A percentile compares a stretch with the other conserved stretches of the same genome.
Conservation (phyloP, 2,329 filamentous ascomycete genomes). For the Alternaria gaisen region DNA sequence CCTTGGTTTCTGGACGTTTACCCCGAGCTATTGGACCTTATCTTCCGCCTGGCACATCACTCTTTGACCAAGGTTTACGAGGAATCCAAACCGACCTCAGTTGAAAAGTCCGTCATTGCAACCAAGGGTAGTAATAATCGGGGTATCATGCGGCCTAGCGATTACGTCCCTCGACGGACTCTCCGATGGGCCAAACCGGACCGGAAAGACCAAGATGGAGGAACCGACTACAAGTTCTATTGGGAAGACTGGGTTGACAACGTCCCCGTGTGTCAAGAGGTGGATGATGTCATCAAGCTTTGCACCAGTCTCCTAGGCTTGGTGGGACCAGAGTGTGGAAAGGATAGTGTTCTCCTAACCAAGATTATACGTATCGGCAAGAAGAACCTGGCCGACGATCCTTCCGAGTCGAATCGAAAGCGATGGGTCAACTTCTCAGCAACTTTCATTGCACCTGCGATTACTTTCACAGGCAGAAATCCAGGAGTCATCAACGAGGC, state of each 20-base stretch:
- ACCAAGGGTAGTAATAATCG: slow-evolving; percentile 56
- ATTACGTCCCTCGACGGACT: slow-evolving; percentile 69
- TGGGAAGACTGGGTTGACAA: slow-evolving; percentile 98
- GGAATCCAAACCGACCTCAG: slow-evolving; percentile 58
- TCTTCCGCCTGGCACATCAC: slow-evolving; percentile 86
- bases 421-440: slow-evolving; percentile 89
- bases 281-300: slow-evolving; percentile 89
- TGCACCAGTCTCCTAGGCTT: slow-evolving; percentile 85
- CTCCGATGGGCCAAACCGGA: slow-evolving; percentile 88
- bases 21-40: slow-evolving; percentile 78
- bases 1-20: slow-evolving; percentile 90
- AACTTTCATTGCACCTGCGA: slow-evolving; percentile 82
- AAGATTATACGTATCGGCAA: slow-evolving; percentile 88
- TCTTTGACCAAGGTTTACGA: slow-evolving; percentile 80
- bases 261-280: slow-evolving; percentile 85
- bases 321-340: slow-evolving; percentile 88
- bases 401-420: slow-evolving; percentile 72
- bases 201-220: slow-evolving; percentile 75
- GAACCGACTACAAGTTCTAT: slow-evolving; percentile 87
- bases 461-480: slow-evolving; percentile 87
- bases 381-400: slow-evolving; percentile 75
- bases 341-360: slow-evolving; percentile 77
- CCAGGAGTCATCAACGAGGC: slow-evolving; percentile 85
- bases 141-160: slow-evolving; percentile 68
- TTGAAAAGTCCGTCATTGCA: slow-evolving; percentile 52